phyloP scores from a whole-genome alignment of 2,329 filamentous ascomycete genomes.

The Shiraia sp. region DNA sequence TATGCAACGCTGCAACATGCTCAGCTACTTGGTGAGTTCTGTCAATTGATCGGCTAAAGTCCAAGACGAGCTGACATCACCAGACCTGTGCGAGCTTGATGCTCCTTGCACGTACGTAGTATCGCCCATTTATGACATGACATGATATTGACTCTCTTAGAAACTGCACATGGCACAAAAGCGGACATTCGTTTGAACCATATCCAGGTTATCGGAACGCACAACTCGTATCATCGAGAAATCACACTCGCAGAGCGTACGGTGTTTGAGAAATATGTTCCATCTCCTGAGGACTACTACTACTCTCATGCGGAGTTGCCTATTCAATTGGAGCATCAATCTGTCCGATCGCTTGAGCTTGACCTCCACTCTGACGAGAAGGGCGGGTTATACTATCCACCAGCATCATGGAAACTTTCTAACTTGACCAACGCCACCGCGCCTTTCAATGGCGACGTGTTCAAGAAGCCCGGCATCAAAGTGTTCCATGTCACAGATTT shows the following conservation, averaged over 20 bases:
- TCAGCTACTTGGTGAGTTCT: background rate
- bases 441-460: slow-evolving; percentile 45
- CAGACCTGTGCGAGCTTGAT: background rate
- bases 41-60: background rate
- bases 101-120: slow-evolving; percentile 1
- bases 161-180: slow-evolving; percentile 1
- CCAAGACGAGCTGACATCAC: background rate
- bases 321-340: slow-evolving; percentile 52
- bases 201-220: slow-evolving; percentile 56
- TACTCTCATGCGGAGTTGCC: slow-evolving; percentile 54
- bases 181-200: slow-evolving; percentile 54
- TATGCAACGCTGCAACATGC: background rate
- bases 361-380: slow-evolving; percentile 55
- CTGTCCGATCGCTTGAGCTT: slow-evolving; percentile 54
- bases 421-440: slow-evolving; percentile 46
- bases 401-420: slow-evolving; percentile 48
- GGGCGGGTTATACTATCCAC: slow-evolving; percentile 54
- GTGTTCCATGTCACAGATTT: slow-evolving; percentile 57
- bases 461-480: slow-evolving; percentile 52
- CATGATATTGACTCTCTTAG: too few species aligned
- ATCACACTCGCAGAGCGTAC: slow-evolving; percentile 47
- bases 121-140: too few species aligned
- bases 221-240: slow-evolving; percentile 58
- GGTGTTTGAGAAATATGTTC: slow-evolving; percentile 46
- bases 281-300: slow-evolving; percentile 49